Conservation (phyloP, 768 basidiomycete species). For the Auricularia cornea region DNA sequence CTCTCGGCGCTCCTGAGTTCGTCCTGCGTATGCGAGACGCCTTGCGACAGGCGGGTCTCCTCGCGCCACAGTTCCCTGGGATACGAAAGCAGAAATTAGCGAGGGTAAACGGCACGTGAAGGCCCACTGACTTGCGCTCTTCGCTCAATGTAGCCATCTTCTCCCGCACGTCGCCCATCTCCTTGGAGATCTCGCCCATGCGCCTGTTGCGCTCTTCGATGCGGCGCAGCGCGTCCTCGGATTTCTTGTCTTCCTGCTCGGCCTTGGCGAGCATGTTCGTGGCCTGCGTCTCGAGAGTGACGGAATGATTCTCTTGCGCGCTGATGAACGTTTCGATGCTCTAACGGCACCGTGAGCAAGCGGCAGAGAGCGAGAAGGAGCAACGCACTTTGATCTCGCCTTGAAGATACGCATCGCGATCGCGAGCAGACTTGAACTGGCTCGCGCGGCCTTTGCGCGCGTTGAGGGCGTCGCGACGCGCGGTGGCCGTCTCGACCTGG, state of each 20-base stretch:
- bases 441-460: slow-evolving; percentile 85
- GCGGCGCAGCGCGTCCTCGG: slow-evolving; percentile 39
- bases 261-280: slow-evolving; percentile 46
- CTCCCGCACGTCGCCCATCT: slow-evolving; percentile 53
- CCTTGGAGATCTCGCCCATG: slow-evolving; percentile 51
- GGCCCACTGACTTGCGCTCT: slow-evolving; percentile 51
- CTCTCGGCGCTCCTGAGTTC: slow-evolving; percentile 79
- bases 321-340: not conserved
- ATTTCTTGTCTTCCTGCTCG: slow-evolving; percentile 42
- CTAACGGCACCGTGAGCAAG: not conserved
- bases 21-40: slow-evolving; percentile 66
- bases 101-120: too few relatives aligned
- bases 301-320: slow-evolving; percentile 16
- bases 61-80: slow-evolving; percentile 80
- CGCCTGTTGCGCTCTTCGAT: slow-evolving; percentile 50
- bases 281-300: slow-evolving; percentile 25
- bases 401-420: slow-evolving; percentile 76
- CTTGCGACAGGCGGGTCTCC: slow-evolving; percentile 78
- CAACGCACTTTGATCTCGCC: slow-evolving; percentile 69
- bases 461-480: slow-evolving; percentile 64
- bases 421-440: slow-evolving; percentile 73
- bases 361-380: slow-evolving; percentile 30
- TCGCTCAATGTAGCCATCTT: slow-evolving; percentile 64
- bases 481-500: slow-evolving; percentile 65
- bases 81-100: not conserved